A percentile compares a stretch with the other conserved stretches of the same genome.
phyloP scores from a whole-genome alignment of 106 monocot genomes.

The Dendrobium chrysotoxum region DNA sequence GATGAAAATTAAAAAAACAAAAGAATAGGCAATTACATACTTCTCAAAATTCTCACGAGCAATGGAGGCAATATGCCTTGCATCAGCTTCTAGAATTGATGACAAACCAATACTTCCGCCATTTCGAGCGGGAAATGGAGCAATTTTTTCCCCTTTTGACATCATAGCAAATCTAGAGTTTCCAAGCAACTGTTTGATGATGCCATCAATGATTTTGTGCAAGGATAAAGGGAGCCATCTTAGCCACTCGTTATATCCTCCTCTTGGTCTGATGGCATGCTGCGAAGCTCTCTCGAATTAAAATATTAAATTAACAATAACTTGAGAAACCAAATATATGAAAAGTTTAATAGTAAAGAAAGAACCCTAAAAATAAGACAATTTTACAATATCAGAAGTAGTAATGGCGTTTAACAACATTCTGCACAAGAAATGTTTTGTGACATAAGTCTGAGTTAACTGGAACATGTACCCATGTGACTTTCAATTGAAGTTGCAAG shows the following conservation, averaged over 20 bases:
- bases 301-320: not conserved
- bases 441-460: not conserved
- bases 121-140: slow-evolving; percentile 36
- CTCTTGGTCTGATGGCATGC: slow-evolving; percentile 87
- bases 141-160: slow-evolving; percentile 28
- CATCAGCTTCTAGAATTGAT: slow-evolving; percentile 84
- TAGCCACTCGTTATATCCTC: slow-evolving; percentile 86
- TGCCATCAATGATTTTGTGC: slow-evolving; percentile 49
- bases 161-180: slow-evolving; percentile 30
- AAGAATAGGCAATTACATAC: slow-evolving; percentile 32
- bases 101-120: slow-evolving; percentile 59
- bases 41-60: slow-evolving; percentile 90
- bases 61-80: slow-evolving; percentile 60
- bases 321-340: not conserved
- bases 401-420: not conserved
- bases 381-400: not conserved
- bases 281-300: slow-evolving; percentile 21
- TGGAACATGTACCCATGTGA: not conserved
- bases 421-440: not conserved
- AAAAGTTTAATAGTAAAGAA: not conserved
- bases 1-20: not conserved
- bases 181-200: slow-evolving; percentile 54
- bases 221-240: slow-evolving; percentile 81
- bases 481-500: not conserved
- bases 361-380: not conserved